Percentiles rank a stretch among this genome's conserved stretches.
Evolutionary conservation across 2,329 filamentous ascomycete genomes (phyloP).

Genomic region (Aspergillus neotritici): DNA sequence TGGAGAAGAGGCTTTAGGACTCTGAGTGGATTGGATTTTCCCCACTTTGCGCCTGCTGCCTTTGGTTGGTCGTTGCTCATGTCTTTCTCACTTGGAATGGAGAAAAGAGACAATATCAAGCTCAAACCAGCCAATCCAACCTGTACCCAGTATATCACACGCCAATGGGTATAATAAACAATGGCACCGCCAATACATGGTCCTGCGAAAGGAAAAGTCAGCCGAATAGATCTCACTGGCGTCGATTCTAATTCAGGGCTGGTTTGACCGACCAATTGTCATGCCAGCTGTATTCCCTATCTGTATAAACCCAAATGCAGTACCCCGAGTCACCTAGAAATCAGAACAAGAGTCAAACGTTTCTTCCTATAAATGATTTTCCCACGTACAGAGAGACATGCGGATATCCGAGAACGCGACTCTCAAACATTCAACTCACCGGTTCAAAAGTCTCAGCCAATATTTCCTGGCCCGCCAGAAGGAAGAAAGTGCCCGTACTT

Average conservation of each 20-base stretch:
- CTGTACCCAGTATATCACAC: slow-evolving; percentile 73
- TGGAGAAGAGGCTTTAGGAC: slow-evolving; percentile 30
- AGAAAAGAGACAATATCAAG: slow-evolving; percentile 55
- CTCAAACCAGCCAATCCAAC: slow-evolving; percentile 60
- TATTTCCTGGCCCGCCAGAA: slow-evolving; percentile 37
- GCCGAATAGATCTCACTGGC: too few relatives aligned
- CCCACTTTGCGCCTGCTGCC: slow-evolving; percentile 44
- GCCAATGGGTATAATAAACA: slow-evolving; percentile 68
- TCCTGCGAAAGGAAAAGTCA: slow-evolving; percentile 12
- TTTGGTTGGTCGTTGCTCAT: slow-evolving; percentile 55
- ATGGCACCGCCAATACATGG: slow-evolving; percentile 69
- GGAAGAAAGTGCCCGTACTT: slow-evolving; percentile 35
- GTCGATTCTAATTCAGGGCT: too few relatives aligned
- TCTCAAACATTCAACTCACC: slow-evolving; percentile 6
- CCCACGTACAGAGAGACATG: too few relatives aligned
- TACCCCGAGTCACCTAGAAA: slow-evolving; percentile 31
- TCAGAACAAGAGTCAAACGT: too few relatives aligned
- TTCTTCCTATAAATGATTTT: too few relatives aligned
- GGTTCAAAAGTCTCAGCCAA: slow-evolving; percentile 37
- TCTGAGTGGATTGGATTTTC: slow-evolving; percentile 32
- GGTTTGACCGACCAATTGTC: slow-evolving; percentile 30
- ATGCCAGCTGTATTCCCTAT: slow-evolving; percentile 40
- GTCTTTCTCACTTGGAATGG: slow-evolving; percentile 53
- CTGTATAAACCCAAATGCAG: slow-evolving; percentile 42
- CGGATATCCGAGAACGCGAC: too few relatives aligned